Base-by-base conservation (phyloP, 768 basidiomycete genomes). In the Serpula lacrymans region DNA sequence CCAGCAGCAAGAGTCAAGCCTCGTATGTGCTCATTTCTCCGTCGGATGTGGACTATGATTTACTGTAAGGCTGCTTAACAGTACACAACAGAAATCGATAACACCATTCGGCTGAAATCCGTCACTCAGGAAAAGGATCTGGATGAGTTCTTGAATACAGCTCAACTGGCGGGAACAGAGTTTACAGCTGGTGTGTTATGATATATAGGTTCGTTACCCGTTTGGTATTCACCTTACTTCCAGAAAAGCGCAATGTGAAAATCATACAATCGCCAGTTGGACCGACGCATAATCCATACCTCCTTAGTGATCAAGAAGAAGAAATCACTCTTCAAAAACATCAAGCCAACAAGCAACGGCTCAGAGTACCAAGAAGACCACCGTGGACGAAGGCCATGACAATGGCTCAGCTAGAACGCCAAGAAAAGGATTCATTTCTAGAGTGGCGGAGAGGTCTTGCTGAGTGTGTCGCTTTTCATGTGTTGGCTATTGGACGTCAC, bases 61-160 rank as follows among this genome's bases (percentile, higher is more conserved):
- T n/a, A n/a, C 23, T 39, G 49, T 33, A 46, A 34, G 34, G 42
- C 21, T 47, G 22, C 18, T 34, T 33, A 23, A 24, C 52, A 90
- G 89, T 92, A 86, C 61, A 76, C 79, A 4, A 82, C 87, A 2
- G 91, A 95, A 52, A 37, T 81, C 14, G 84, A 88, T 41, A 60
- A 74, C 9, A 73, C 80, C 6, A 72, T 71, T 39, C 81, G 82
- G 24, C 74, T 99, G 26, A 80, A 84, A 57, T 97, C 95, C 0
- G 82, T 99, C 16, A 99, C 96, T 0, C 94, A 98, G 65, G 95
- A 99, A 66, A 71, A 81, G 41, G 93, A 97, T 68, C 71, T 99
- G 14, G 93, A 97, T 50, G 95, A 94, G 63, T 99, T 99, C 60
- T 64, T 99, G 41, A 94, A 80, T 56, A 96, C 90, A 10, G 96